Conservation (phyloP, 768 basidiomycete genomes). For the Boletus insuetus region DNA sequence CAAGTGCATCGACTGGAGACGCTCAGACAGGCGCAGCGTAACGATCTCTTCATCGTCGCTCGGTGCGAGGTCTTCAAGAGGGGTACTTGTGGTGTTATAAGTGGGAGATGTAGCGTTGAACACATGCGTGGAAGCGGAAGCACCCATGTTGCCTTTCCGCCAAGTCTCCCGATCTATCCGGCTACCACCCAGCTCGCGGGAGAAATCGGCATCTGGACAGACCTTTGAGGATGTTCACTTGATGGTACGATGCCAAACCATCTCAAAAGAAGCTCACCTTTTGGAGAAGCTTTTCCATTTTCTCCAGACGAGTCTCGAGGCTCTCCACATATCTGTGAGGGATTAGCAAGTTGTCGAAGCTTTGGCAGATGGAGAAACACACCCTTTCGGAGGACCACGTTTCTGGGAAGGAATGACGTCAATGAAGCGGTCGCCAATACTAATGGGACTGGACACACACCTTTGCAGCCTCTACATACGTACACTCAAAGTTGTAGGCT, state of each 20-base stretch:
- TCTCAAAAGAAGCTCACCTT: slow-evolving; percentile 35
- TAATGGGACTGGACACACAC: slow-evolving; percentile 28
- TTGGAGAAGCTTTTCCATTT: slow-evolving; percentile 59
- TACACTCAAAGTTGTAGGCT: slow-evolving; percentile 46
- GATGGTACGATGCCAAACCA: background rate
- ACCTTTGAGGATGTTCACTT: slow-evolving; percentile 39
- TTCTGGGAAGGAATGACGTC: slow-evolving; percentile 28
- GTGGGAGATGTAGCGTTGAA: slow-evolving; percentile 12
- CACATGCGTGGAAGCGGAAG: slow-evolving; percentile 12
- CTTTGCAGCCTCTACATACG: slow-evolving; percentile 55
- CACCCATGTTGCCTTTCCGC: slow-evolving; percentile 17
- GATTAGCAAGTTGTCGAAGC: background rate
- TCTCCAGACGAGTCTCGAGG: slow-evolving; percentile 59
- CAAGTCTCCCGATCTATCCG: slow-evolving; percentile 40
- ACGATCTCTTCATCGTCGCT: slow-evolving; percentile 30
- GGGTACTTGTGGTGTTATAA: background rate
- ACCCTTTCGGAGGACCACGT: slow-evolving; percentile 40
- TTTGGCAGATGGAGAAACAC: background rate
- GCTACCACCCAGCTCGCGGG: slow-evolving; percentile 51
- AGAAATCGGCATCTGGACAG: slow-evolving; percentile 61
- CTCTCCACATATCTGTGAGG: slow-evolving; percentile 55
- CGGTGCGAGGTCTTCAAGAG: slow-evolving; percentile 21
- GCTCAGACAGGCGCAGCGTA: slow-evolving; percentile 22
- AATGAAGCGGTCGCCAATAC: background rate
- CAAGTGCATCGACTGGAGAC: slow-evolving; percentile 22